Percentiles rank a stretch among this genome's conserved stretches.
phyloP scores from a whole-genome alignment of 495 filamentous ascomycete species.

The Podospora pseudocomata region DNA sequence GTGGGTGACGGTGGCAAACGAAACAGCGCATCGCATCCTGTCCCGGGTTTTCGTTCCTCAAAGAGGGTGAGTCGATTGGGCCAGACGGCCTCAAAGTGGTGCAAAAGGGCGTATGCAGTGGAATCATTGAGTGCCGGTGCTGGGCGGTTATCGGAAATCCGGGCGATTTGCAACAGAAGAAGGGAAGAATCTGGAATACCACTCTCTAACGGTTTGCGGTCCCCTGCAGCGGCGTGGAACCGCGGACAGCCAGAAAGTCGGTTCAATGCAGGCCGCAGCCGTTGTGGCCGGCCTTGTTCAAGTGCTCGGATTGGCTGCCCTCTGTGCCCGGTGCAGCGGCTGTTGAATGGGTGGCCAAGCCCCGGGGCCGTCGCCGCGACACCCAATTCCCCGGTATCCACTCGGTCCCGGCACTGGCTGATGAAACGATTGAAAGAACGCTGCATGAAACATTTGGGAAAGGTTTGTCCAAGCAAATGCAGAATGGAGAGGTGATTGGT shows the following conservation, averaged over 20 bases:
- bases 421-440: not conserved
- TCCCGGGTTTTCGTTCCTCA: not conserved
- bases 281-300: slow-evolving; percentile 2
- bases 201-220: slow-evolving; percentile 6
- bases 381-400: not conserved
- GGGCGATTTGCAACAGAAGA: not conserved
- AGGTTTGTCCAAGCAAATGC: not conserved
- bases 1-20: not conserved
- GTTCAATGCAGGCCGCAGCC: slow-evolving; percentile 4
- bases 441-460: slow-evolving; percentile 7
- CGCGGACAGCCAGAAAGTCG: slow-evolving; percentile 1
- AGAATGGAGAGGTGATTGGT: not conserved
- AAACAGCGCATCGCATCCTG: not conserved
- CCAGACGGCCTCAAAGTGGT: not conserved
- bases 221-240: slow-evolving; percentile 17
- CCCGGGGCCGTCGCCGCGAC: slow-evolving; percentile 18
- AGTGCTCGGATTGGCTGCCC: slow-evolving; percentile 10
- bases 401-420: not conserved
- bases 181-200: not conserved
- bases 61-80: not conserved
- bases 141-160: not conserved
- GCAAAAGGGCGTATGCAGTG: not conserved
- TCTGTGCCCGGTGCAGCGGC: not conserved
- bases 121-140: not conserved
- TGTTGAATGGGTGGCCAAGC: slow-evolving; percentile 13